Conservation (phyloP, 768 basidiomycete species). For the Pleurotus djamor region DNA sequence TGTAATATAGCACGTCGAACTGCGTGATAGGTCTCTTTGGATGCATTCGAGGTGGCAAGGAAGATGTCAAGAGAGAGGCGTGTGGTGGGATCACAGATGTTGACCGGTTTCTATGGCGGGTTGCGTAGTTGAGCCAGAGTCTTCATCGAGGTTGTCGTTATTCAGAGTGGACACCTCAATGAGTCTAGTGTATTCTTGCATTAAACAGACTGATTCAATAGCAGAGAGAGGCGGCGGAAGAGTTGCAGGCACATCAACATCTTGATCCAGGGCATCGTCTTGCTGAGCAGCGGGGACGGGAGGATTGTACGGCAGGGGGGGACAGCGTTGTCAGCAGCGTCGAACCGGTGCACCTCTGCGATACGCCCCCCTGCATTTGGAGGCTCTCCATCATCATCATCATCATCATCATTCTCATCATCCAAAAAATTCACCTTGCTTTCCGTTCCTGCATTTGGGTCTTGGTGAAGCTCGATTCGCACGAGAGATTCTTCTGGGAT, state of each 20-base stretch:
- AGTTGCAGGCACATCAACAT: neutral
- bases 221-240: neutral
- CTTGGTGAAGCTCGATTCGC: too few relatives aligned
- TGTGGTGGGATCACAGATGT: constrained; percentile 18
- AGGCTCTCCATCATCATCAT: too few relatives aligned
- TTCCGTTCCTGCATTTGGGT: too few relatives aligned
- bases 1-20: constrained; percentile 16
- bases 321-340: neutral
- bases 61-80: constrained; percentile 30
- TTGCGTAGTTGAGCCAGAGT: constrained; percentile 20
- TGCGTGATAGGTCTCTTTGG: constrained; percentile 25
- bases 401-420: too few relatives aligned
- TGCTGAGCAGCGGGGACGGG: too few relatives aligned
- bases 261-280: neutral
- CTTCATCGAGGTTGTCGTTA: constrained; percentile 15
- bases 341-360: neutral
- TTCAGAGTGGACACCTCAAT: too few relatives aligned
- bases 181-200: constrained; percentile 10
- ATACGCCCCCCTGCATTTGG: neutral
- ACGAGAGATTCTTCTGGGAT: too few relatives aligned
- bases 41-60: constrained; percentile 21
- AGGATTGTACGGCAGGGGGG: too few relatives aligned
- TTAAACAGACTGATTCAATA: neutral
- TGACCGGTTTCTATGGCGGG: constrained; percentile 15
- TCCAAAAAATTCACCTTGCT: too few relatives aligned